phyloP scores from a whole-genome alignment of 1,139 yeast species.

The Debaryomyces robertsiae region DNA sequence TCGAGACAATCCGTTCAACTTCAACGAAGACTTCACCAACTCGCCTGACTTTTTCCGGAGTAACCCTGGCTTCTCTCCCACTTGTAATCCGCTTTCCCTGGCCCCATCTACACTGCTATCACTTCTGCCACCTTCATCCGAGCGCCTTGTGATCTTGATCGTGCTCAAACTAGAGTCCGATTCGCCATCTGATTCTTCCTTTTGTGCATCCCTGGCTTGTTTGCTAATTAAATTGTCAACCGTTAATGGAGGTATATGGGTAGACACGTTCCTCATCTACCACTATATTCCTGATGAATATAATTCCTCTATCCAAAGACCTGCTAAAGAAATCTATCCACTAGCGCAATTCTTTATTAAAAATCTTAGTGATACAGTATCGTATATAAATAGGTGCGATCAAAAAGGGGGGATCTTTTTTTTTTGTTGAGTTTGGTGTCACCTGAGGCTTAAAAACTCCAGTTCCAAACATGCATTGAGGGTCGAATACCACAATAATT shows the following conservation, averaged over 20 bases:
- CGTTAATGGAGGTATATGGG: slow-evolving; percentile 9
- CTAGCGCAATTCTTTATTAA: too few species aligned
- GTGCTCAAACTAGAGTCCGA: slow-evolving; percentile 10
- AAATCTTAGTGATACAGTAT: too few species aligned
- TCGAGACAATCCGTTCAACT: slow-evolving; percentile 29
- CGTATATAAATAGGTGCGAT: slow-evolving; percentile 3
- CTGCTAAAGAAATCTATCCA: too few species aligned
- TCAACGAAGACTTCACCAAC: slow-evolving; percentile 42
- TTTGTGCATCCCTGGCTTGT: slow-evolving; percentile 7
- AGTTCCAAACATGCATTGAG: slow-evolving; percentile 2
- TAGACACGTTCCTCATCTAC: slow-evolving; percentile 3
- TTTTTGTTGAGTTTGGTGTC: slow-evolving; percentile 8
- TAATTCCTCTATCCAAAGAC: not conserved
- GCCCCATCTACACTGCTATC: not conserved
- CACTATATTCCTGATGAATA: not conserved
- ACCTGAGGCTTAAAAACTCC: slow-evolving; percentile 7
- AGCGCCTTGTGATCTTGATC: slow-evolving; percentile 1
- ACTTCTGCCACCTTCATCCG: not conserved
- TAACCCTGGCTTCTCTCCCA: slow-evolving; percentile 18
- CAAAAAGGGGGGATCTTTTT: slow-evolving; percentile 5
- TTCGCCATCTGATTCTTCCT: slow-evolving; percentile 5
- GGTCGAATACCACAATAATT: not conserved
- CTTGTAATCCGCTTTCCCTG: not conserved
- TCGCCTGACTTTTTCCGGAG: slow-evolving; percentile 44
- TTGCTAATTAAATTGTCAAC: slow-evolving; percentile 9